Evolutionary conservation across 768 basidiomycete genomes (phyloP), one percentile per base, ranked within the genome.

Genomic region (Kwoniella newhampshirensis): DNA sequence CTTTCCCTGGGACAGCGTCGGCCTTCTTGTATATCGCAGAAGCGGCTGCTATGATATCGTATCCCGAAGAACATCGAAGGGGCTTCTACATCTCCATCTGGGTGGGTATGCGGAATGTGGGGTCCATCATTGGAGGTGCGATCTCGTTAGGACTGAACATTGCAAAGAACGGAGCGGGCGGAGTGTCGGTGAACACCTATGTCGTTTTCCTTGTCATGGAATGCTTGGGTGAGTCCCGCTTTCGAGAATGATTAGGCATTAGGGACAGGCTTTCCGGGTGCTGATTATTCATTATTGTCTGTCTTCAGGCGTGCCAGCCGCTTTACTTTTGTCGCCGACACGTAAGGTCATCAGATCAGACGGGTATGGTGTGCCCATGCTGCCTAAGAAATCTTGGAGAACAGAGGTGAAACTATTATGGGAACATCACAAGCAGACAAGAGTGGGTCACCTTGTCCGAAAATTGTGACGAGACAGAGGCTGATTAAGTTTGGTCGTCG

Each of bases 121-220:
- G 56, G 17, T 35, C 46, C 18, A 35, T 58, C 11, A 32, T 58
- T 17, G 48, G 49, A 13, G 56, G 55, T 25, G 50, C 42, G 15
- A 59, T 59, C 37, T 39, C 21, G 13, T 20, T 59, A 4, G 51
- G 27, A 8, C 9, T 52, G 6, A 52, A 52, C 32, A 27, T 46
- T 37, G 13, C 25, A 11, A 47, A 20, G 11, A 23, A 13, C 7
- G 44, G 57, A 18, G 40, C n/a, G 3, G 54, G 54, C 8, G 36
- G 21, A 17, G 54, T 57, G 15, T 49, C 54, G 55, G 30, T 25
- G 36, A 28, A 54, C n/a, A 67, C 65, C 17, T 67, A 67, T 49
- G n/a, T 67, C 17, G 51, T 58, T 36, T 67, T 67, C 47, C 48
- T 67, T 35, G 58, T n/a, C 12, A 50, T 67, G 23, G 60, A 62